Evolutionary conservation across 257 asterid species (phyloP), one percentile per base, ranked within the genome.

Genomic region (Marsdenia floribunda): DNA sequence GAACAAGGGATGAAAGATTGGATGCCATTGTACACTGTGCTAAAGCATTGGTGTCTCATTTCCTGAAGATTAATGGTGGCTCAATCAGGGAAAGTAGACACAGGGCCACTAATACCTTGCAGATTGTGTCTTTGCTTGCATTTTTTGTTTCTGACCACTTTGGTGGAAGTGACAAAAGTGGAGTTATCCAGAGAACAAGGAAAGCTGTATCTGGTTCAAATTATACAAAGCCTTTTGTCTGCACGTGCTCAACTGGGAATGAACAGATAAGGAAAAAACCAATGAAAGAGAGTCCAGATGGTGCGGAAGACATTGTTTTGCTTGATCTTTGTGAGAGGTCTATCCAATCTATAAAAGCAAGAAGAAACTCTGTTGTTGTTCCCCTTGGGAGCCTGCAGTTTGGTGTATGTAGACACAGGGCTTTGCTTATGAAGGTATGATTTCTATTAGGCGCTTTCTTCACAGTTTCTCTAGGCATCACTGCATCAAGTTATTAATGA

Each of bases 351-450:
- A 65, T 90, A 50, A 94, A 92, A 83, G 88, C 83, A 81, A 87
- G 87, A 64, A 82, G 63, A 49, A 82, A 82, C 76, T 94, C 99
- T 69, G 26, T 82, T 78, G 72, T 94, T 65, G 96, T 94, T 88
- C 96, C 98, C 75, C 85, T 94, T 80, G 99, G 99, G 69, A 87
- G 87, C 66, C 78, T 95, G 82, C 93, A 88, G 80, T 92, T 88
- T 85, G 99, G 99, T 72, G 89, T 95, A 70, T 95, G 99, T 86
- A 83, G 99, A 79, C 99, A 95, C 79, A 92, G 98, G 81, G 97
- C 99, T 10, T 73, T 94, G 86, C 91, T 94, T 80, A 85, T 94
- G 96, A 94, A 94, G 96, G 99, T 92, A 80, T 11, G 52, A 61
- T 26, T 72, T 76, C 75, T 52, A 4, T 72, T n/a, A 47, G 26